phyloP scores from a whole-genome alignment of 1,284 basidiomycete species.

The Ceratobasidium sp. region DNA sequence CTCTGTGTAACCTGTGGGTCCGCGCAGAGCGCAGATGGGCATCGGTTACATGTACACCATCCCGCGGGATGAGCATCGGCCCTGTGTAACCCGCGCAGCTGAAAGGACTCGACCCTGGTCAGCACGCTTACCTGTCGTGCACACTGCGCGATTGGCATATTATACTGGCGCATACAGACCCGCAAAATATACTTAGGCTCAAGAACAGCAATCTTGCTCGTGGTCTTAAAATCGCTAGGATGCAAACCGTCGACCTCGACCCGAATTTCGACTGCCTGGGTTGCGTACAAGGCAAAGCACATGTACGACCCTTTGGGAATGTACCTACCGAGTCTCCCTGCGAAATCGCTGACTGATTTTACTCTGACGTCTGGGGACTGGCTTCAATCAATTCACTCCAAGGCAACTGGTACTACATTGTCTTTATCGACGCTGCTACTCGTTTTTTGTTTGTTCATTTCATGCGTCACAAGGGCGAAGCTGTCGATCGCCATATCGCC shows the following conservation, averaged over 20 bases:
- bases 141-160: slow-evolving; percentile 24
- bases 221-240: background rate
- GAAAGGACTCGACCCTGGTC: background rate
- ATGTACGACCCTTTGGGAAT: background rate
- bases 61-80: no score
- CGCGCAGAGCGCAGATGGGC: no score
- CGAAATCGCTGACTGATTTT: slow-evolving; percentile 19
- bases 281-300: slow-evolving; percentile 18
- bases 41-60: no score
- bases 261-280: slow-evolving; percentile 4
- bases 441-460: slow-evolving; percentile 21
- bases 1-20: no score
- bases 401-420: slow-evolving; percentile 19
- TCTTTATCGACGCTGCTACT: slow-evolving; percentile 17
- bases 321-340: background rate
- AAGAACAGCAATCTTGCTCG: background rate
- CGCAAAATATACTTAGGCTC: slow-evolving; percentile 4
- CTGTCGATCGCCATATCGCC: background rate
- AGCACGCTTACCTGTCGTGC: background rate
- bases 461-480: slow-evolving; percentile 21
- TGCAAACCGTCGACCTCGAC: background rate
- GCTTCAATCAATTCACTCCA: slow-evolving; percentile 2
- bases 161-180: slow-evolving; percentile 28
- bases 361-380: slow-evolving; percentile 33
- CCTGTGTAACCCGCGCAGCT: no score